Conservation (phyloP, 345 rosid genomes). For the Acer saccharum region DNA sequence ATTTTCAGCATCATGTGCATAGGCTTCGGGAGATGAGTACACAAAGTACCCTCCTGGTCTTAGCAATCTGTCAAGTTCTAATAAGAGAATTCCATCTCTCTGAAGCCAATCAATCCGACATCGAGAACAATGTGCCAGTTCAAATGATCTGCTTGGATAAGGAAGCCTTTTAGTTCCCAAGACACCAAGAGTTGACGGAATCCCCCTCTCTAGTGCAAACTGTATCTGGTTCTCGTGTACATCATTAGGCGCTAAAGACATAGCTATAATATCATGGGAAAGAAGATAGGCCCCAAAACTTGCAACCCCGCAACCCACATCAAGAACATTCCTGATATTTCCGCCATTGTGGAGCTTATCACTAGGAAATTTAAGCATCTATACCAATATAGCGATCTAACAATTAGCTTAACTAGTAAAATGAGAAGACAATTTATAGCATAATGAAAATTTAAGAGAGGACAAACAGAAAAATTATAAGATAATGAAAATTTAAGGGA, state of each 20-base stretch:
- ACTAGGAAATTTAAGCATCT: constrained; percentile 96
- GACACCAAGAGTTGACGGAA: constrained; percentile 93
- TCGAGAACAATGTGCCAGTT: constrained; percentile 93
- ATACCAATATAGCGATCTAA: constrained; percentile 33
- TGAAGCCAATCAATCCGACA: constrained; percentile 99
- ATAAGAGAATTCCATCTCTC: constrained; percentile 86
- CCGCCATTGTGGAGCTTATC: constrained; percentile 90
- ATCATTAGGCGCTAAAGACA: constrained; percentile 98
- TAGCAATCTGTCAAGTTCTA: constrained; percentile 92
- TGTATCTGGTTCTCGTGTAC: constrained; percentile 99
- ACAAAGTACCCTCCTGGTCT: constrained; percentile 98
- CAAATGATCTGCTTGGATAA: constrained; percentile 97
- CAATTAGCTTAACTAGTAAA: constrained; percentile 27
- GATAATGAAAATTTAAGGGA: constrained; percentile 3
- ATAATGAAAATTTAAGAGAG: neutral
- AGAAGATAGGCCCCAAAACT: constrained; percentile 98
- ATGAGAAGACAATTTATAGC: neutral
- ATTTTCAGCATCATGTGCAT: constrained; percentile 84
- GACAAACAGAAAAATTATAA: neutral
- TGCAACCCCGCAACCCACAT: constrained; percentile 99
- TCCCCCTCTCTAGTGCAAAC: constrained; percentile 94
- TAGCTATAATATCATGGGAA: constrained; percentile 72
- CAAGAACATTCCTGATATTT: constrained; percentile 81
- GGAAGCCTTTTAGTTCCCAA: constrained; percentile 96
- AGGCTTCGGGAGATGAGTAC: constrained; percentile 98